Base-by-base conservation (phyloP, 2,329 filamentous ascomycete genomes). In the Penicillium brevicompactum region DNA sequence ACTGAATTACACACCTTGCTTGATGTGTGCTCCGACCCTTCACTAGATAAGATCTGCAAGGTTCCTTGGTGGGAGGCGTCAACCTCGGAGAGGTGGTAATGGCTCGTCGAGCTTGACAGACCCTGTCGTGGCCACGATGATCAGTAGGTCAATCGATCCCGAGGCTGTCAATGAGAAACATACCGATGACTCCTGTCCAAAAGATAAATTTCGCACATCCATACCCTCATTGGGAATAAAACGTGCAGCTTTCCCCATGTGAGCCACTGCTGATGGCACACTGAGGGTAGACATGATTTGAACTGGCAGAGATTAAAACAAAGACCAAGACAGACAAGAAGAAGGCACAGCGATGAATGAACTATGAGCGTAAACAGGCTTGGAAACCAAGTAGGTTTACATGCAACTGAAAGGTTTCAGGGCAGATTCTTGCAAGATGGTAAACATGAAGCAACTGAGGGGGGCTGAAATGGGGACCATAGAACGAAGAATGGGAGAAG, bases 1-100 rank as follows among this genome's bases (percentile, higher is more conserved):
- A 57, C 70, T 65, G 21, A 24, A 47, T 44, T 9, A 57, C 70
- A 66, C 62, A 74, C 76, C 75, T 78, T 77, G 59, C 59, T 69
- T 27, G 66, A 67, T n/a, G 57, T 61, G 21, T 51, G 46, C n/a
- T 69, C 67, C 38, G 67, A 59, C 34, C 61, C 61, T 41, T 67
- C 65, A 40, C 48, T 56, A 31, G 58, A 43, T 9, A 58, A 51
- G 37, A 60, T 58, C 48, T 73, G 70, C 11, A 68, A 56, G 45
- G 71, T 72, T 37, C 68, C 72, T 49, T 73, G 60, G 40, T 70
- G 76, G 13, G 69, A 71, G 11, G 64, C 67, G 43, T 70, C 63
- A n/a, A 73, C 51, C 24, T 72, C 69, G 4, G 71, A 64, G 31
- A 66, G 58, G 46, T 64, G 64, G 30, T 62, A 66, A 41, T 62